These are phyloP conservation scores for Zygosaccharomyces kombuchaensis DNA, from an alignment of 805 yeast genomes.

Conservation along the genomic window DNA sequence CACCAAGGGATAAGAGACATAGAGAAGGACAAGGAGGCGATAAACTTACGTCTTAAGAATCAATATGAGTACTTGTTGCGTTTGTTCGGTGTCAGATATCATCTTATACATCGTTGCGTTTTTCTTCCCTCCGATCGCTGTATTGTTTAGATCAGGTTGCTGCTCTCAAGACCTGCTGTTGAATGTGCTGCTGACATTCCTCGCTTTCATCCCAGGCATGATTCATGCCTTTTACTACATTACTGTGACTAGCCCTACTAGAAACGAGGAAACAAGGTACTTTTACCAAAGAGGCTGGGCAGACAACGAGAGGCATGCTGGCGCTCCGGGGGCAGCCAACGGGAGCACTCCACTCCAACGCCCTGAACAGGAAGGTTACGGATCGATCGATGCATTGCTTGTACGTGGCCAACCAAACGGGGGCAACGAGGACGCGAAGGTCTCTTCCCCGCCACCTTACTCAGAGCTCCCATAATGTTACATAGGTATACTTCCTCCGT, in stretches of 20 bases:
- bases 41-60: neutral
- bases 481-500: neutral
- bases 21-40: neutral
- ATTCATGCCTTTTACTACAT: conserved; percentile 57
- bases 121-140: conserved; percentile 72
- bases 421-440: conserved; percentile 7
- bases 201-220: conserved; percentile 76
- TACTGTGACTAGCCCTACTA: conserved; percentile 30
- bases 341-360: neutral
- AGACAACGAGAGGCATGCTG: conserved; percentile 25
- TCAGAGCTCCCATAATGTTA: conserved; percentile 12
- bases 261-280: conserved; percentile 25
- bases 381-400: conserved; percentile 6
- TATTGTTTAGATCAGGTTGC: conserved; percentile 58
- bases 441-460: conserved; percentile 16
- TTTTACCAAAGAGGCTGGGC: conserved; percentile 35
- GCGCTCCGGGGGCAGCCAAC: neutral
- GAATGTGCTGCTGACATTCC: conserved; percentile 60
- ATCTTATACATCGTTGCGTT: conserved; percentile 55
- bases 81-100: conserved; percentile 44
- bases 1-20: neutral
- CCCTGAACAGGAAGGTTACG: conserved; percentile 4
- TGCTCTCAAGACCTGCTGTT: conserved; percentile 52
- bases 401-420: conserved; percentile 8
- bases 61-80: conserved; percentile 22